These are phyloP conservation scores for Phytophthora megakarya DNA, from an alignment of 352 stramenopile genomes.

Conservation along the genomic window DNA sequence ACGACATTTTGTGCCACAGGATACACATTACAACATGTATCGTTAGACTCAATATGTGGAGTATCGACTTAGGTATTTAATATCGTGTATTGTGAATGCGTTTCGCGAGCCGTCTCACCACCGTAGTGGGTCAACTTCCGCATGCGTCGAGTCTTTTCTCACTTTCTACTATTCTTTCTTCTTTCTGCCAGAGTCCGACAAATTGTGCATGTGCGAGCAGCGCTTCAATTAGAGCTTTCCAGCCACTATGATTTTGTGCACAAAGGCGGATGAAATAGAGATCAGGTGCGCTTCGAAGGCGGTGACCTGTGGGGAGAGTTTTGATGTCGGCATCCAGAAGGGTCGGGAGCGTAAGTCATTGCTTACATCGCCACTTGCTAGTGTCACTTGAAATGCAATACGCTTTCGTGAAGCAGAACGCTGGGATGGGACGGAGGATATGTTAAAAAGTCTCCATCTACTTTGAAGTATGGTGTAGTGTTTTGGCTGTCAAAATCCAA, in stretches of 20 bases:
- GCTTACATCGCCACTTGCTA: neutral
- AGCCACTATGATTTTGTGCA: conserved; percentile 1
- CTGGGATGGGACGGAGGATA: too few species aligned
- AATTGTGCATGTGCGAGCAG: conserved; percentile 4
- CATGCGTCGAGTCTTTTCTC: neutral
- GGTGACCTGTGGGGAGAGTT: conserved; percentile 7
- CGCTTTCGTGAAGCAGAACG: conserved; percentile 1
- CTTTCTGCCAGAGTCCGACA: conserved; percentile 8
- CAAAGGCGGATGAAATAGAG: conserved; percentile 8
- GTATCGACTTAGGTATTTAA: too few species aligned
- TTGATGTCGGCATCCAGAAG: conserved; percentile 14
- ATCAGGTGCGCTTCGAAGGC: neutral
- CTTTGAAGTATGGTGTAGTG: too few species aligned
- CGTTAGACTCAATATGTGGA: too few species aligned
- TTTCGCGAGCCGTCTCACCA: conserved; percentile 2
- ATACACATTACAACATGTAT: too few species aligned
- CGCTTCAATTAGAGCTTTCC: conserved; percentile 7
- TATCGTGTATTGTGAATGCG: neutral
- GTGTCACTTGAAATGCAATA: conserved; percentile 1
- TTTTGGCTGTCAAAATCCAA: too few species aligned
- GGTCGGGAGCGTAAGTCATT: neutral
- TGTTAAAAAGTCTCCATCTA: too few species aligned
- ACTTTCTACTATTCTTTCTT: neutral
- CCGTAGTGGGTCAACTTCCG: neutral
- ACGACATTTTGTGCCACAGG: too few species aligned